Evolutionary conservation across 768 basidiomycete genomes (phyloP).

Genomic region (Russula lepida): DNA sequence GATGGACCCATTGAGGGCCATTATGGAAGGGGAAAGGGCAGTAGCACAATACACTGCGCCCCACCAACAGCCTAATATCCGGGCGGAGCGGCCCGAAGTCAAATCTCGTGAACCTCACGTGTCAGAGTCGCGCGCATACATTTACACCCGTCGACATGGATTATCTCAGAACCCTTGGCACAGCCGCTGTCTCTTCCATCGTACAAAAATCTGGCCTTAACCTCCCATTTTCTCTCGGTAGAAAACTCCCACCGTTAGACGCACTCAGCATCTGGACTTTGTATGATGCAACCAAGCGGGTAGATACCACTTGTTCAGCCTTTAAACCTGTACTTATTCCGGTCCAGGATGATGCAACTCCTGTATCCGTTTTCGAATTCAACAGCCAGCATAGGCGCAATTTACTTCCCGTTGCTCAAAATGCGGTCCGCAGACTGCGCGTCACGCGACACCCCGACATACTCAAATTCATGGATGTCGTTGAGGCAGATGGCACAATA

Average conservation of each 20-base stretch:
- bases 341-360: constrained; percentile 75
- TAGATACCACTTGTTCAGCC: constrained; percentile 28
- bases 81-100: neutral
- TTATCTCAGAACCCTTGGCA: constrained; percentile 72
- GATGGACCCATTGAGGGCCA: constrained; percentile 16
- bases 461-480: constrained; percentile 88
- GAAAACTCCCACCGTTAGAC: constrained; percentile 59
- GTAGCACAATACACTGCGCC: neutral
- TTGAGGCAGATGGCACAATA: constrained; percentile 80
- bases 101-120: neutral
- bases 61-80: neutral
- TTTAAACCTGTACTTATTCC: constrained; percentile 20
- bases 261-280: constrained; percentile 71
- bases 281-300: constrained; percentile 84
- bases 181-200: constrained; percentile 81
- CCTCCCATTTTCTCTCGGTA: constrained; percentile 78
- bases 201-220: constrained; percentile 90
- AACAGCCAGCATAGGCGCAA: constrained; percentile 60
- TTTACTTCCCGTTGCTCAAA: constrained; percentile 70
- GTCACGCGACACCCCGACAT: constrained; percentile 93
- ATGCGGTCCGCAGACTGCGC: constrained; percentile 82
- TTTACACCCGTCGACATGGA: constrained; percentile 44
- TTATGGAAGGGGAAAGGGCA: neutral
- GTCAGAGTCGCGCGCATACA: neutral
- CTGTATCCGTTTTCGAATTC: constrained; percentile 88